Percentiles rank a stretch among this genome's conserved stretches.
phyloP scores from a whole-genome alignment of 164 flowering plant species.

The Vitis rupestris region DNA sequence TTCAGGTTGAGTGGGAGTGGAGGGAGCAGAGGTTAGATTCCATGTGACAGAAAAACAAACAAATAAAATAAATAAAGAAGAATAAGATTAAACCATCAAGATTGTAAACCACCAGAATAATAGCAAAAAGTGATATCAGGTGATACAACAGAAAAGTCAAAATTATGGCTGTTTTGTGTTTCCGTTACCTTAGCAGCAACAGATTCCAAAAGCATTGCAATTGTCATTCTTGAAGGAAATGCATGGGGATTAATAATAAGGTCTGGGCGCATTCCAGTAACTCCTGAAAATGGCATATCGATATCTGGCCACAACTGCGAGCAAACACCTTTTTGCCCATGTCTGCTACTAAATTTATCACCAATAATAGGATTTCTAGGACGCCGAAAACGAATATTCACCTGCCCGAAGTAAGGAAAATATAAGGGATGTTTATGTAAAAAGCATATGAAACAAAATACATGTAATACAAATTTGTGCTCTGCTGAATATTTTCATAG shows the following conservation, averaged over 20 bases:
- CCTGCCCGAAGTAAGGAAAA: conserved; percentile 39
- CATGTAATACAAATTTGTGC: neutral
- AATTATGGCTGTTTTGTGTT: no score
- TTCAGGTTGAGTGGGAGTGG: no score
- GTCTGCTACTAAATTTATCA: conserved; percentile 97
- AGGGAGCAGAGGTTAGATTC: no score
- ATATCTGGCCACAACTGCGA: conserved; percentile 93
- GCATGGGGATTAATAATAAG: conserved; percentile 97
- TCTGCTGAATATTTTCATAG: no score
- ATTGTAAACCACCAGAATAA: no score
- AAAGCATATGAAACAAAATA: neutral
- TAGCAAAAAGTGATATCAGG: no score
- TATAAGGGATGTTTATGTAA: neutral
- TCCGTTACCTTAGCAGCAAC: conserved; percentile 90
- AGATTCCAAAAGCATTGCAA: conserved; percentile 94
- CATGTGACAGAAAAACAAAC: no score
- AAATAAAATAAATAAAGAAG: no score
- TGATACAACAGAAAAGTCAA: no score
- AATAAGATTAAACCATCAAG: no score
- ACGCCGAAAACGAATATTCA: conserved; percentile 76
- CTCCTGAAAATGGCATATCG: conserved; percentile 95
- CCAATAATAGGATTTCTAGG: conserved; percentile 91
- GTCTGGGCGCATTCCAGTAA: conserved; percentile 95
- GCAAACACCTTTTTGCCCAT: conserved; percentile 99
- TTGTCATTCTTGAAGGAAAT: conserved; percentile 97